Evolutionary conservation across 1,139 yeast species (phyloP).

Genomic region (Candida tropicalis): DNA sequence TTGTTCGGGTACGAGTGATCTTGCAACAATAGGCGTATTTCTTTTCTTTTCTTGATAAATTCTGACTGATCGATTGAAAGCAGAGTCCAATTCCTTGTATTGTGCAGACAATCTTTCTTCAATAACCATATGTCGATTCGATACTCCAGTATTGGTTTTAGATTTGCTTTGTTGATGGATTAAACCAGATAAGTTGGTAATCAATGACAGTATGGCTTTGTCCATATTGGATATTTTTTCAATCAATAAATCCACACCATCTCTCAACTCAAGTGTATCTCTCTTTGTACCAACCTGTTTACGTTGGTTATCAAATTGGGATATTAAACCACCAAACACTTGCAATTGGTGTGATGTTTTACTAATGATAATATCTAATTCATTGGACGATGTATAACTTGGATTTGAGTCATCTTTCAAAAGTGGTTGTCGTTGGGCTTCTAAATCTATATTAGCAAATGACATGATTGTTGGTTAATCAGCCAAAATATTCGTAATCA

Average conservation of each 20-base stretch:
- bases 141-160: conserved; percentile 22
- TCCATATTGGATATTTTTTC: conserved; percentile 31
- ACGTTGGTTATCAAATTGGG: conserved; percentile 51
- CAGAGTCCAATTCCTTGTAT: conserved; percentile 39
- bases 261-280: conserved; percentile 48
- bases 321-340: conserved; percentile 51
- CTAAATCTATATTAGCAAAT: conserved; percentile 59
- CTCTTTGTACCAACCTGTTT: conserved; percentile 57
- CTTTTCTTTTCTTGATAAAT: conserved; percentile 37
- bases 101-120: conserved; percentile 43
- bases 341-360: conserved; percentile 47
- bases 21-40: conserved; percentile 24
- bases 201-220: conserved; percentile 34
- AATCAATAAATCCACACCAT: conserved; percentile 36
- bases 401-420: conserved; percentile 8
- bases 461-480: conserved; percentile 46
- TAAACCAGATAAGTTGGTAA: conserved; percentile 33
- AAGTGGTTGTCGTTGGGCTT: conserved; percentile 46
- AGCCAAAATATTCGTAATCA: not conserved
- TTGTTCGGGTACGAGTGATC: conserved; percentile 1
- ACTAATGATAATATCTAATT: conserved; percentile 35
- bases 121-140: conserved; percentile 42
- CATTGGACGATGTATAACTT: conserved; percentile 18
- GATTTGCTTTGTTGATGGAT: conserved; percentile 25
- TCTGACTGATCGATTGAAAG: conserved; percentile 31